Conservation (phyloP, 2,329 filamentous ascomycete genomes). For the Cercospora beticola region DNA sequence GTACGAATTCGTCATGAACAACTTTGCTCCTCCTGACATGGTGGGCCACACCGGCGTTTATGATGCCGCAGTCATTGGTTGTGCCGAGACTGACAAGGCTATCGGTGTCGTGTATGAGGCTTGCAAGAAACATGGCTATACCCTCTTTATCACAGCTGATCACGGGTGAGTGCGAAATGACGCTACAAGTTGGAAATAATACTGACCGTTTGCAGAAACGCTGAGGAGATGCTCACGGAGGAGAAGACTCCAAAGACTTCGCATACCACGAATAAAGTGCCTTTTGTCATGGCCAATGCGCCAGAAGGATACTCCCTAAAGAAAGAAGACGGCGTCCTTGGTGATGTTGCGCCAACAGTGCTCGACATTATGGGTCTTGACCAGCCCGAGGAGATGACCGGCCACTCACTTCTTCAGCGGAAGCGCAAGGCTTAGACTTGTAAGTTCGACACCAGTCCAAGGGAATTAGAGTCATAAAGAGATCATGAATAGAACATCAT, state of each 20-base stretch:
- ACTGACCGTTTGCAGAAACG: constrained; percentile 59
- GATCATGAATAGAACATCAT: not conserved
- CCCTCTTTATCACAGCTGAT: constrained; percentile 93
- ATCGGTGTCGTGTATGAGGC: constrained; percentile 90
- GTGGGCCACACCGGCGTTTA: constrained; percentile 98
- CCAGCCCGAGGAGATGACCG: constrained; percentile 90
- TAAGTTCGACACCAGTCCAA: not conserved
- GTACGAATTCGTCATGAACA: constrained; percentile 99
- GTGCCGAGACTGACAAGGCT: constrained; percentile 84
- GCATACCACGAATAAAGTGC: constrained; percentile 97
- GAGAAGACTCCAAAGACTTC: constrained; percentile 97
- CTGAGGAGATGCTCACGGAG: constrained; percentile 97
- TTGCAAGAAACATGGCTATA: constrained; percentile 89
- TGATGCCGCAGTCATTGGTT: constrained; percentile 84
- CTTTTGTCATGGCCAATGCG: constrained; percentile 96
- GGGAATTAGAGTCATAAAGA: not conserved
- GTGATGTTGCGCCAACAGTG: constrained; percentile 94
- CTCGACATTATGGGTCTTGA: constrained; percentile 87
- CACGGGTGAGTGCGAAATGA: constrained; percentile 55
- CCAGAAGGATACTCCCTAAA: constrained; percentile 84
- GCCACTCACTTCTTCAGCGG: constrained; percentile 79
- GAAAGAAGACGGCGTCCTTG: constrained; percentile 83
- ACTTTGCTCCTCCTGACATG: constrained; percentile 99
- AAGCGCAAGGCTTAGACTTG: constrained; percentile 14
- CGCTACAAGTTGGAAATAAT: not conserved